phyloP scores from a whole-genome alignment of 2,329 filamentous ascomycete genomes.

The Arthrobotrys sinensis region DNA sequence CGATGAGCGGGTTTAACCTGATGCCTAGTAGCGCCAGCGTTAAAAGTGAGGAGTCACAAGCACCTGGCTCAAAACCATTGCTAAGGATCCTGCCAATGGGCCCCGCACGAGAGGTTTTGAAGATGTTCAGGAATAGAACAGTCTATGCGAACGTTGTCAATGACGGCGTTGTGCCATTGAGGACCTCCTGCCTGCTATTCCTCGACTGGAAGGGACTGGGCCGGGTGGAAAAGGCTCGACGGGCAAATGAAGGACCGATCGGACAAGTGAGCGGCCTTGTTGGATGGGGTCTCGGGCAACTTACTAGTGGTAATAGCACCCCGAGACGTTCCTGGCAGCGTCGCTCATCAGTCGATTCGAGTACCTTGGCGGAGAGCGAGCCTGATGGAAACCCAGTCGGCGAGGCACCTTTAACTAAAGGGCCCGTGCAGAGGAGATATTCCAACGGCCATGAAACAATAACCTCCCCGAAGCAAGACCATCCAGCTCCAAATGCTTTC shows the following conservation, averaged over 20 bases:
- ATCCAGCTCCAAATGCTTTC: constrained; percentile 42
- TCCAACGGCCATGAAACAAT: constrained; percentile 41
- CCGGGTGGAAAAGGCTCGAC: constrained; percentile 91
- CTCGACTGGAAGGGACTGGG: constrained; percentile 95
- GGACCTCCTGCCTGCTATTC: constrained; percentile 96
- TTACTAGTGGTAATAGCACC: constrained; percentile 70
- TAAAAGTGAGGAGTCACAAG: constrained; percentile 74
- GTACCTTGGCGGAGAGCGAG: constrained; percentile 43
- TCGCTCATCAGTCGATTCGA: constrained; percentile 49
- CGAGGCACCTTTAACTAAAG: constrained; percentile 51
- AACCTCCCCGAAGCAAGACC: constrained; percentile 34
- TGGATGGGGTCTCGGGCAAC: constrained; percentile 93
- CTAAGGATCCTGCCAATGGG: constrained; percentile 91
- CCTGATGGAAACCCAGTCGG: constrained; percentile 20
- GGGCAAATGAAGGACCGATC: constrained; percentile 75
- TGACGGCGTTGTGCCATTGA: constrained; percentile 93
- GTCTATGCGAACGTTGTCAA: constrained; percentile 98
- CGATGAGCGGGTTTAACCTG: constrained; percentile 68
- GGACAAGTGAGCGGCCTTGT: constrained; percentile 93
- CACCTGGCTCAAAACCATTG: constrained; percentile 89
- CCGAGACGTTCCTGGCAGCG: constrained; percentile 53
- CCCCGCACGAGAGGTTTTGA: constrained; percentile 87
- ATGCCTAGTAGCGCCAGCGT: constrained; percentile 57
- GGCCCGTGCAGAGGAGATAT: constrained; percentile 36
- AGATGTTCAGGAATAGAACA: constrained; percentile 90